These are phyloP conservation scores for Tetradesmus lagerheimii DNA, from an alignment of 139 green algal species.

Conservation along the genomic window DNA sequence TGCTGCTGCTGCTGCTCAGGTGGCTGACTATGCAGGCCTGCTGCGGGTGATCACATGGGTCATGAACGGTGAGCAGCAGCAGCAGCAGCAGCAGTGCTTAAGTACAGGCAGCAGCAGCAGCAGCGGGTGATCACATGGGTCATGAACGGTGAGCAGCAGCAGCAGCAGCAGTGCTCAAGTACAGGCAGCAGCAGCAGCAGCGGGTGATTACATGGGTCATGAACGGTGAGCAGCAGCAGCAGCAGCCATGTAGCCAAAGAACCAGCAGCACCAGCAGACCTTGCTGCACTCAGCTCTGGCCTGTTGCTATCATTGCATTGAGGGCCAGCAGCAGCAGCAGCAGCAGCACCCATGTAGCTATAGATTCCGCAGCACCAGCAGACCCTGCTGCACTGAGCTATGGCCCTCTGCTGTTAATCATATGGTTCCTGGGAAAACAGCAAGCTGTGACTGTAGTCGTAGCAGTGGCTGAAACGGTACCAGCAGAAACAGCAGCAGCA, in stretches of 20 bases:
- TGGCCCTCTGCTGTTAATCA: not conserved
- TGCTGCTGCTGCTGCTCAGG: slow-evolving; percentile 29
- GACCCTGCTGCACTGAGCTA: no score
- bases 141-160: not conserved
- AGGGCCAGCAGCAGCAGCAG: not conserved
- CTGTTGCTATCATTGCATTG: no score
- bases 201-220: slow-evolving; percentile 31
- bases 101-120: not conserved
- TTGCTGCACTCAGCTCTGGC: no score
- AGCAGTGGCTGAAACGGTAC: not conserved
- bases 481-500: not conserved
- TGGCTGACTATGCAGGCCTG: slow-evolving; percentile 34
- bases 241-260: not conserved
- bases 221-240: slow-evolving; percentile 8
- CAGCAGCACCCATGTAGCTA: not conserved
- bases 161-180: not conserved
- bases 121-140: not conserved
- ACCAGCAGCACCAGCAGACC: no score
- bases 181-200: not conserved
- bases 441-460: not conserved
- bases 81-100: not conserved
- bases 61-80: slow-evolving; percentile 32
- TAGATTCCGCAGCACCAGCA: no score
- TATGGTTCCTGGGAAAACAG: no score
- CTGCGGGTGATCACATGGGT: slow-evolving; percentile 41